Evolutionary conservation across 345 rosid species (phyloP).

Genomic region (Hypericum androsaemum): DNA sequence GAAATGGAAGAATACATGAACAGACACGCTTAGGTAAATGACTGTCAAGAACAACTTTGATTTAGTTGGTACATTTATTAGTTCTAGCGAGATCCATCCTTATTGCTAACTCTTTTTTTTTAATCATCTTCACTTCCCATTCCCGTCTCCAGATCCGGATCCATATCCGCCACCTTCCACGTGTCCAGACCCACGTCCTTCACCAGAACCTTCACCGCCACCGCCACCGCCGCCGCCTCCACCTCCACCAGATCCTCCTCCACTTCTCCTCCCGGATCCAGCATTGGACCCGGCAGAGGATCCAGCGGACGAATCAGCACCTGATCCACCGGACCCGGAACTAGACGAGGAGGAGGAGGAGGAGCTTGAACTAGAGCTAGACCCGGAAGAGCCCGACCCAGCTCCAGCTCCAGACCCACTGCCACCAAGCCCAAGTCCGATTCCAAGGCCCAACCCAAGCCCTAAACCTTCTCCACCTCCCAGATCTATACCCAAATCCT

Average conservation of each 20-base stretch:
- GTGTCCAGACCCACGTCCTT: slow-evolving; percentile 7
- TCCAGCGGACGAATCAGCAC: slow-evolving; percentile 32
- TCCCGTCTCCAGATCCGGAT: slow-evolving; percentile 19
- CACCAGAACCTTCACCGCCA: slow-evolving; percentile 11
- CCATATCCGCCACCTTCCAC: slow-evolving; percentile 19
- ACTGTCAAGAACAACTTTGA: too few species aligned
- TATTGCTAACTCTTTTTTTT: slow-evolving; percentile 18
- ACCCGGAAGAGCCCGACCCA: slow-evolving; percentile 25
- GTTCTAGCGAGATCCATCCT: slow-evolving; percentile 6
- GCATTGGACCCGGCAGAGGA: slow-evolving; percentile 31
- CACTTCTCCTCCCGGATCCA: slow-evolving; percentile 41
- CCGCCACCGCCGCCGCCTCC: background rate
- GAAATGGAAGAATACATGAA: too few species aligned
- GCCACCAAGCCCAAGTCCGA: slow-evolving; percentile 63
- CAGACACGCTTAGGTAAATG: too few species aligned
- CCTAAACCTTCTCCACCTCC: slow-evolving; percentile 41
- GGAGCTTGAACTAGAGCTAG: slow-evolving; percentile 35
- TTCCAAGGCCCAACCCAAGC: slow-evolving; percentile 40
- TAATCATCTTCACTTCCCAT: slow-evolving; percentile 24
- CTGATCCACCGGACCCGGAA: slow-evolving; percentile 21
- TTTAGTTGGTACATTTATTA: background rate
- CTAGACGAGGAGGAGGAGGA: slow-evolving; percentile 30
- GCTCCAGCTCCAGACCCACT: slow-evolving; percentile 37
- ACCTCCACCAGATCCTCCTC: slow-evolving; percentile 20
- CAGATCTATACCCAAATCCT: slow-evolving; percentile 67